Conservation (phyloP, 495 filamentous ascomycete genomes). For the Platismatia glauca region DNA sequence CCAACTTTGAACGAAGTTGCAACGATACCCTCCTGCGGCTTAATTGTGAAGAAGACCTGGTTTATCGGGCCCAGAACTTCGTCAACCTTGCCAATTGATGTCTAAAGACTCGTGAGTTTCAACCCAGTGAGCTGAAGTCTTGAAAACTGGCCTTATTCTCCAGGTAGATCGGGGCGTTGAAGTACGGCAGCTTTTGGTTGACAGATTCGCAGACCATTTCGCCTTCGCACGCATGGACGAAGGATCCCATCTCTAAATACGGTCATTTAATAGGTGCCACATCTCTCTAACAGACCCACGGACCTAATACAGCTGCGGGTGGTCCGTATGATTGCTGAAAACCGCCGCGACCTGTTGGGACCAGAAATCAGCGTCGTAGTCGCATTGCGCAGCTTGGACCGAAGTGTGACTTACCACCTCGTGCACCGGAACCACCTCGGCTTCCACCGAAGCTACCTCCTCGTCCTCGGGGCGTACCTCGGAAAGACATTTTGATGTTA, state of each 20-base stretch:
- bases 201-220: constrained; percentile 91
- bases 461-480: constrained; percentile 35
- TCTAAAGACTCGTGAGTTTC: constrained; percentile 29
- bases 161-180: constrained; percentile 97
- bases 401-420: constrained; percentile 23
- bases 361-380: background rate
- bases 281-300: constrained; percentile 11
- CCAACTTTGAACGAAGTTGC: constrained; percentile 88
- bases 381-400: background rate
- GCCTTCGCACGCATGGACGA: constrained; percentile 89
- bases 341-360: constrained; percentile 47
- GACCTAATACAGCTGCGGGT: constrained; percentile 58
- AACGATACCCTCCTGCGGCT: constrained; percentile 90
- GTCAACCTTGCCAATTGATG: constrained; percentile 51
- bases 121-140: background rate
- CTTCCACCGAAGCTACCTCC: constrained; percentile 40
- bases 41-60: constrained; percentile 96
- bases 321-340: constrained; percentile 58
- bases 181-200: constrained; percentile 95
- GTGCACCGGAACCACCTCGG: constrained; percentile 42
- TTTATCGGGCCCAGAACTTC: constrained; percentile 83
- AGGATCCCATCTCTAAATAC: constrained; percentile 72
- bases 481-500: constrained; percentile 40
- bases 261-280: constrained; percentile 24
- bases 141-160: constrained; percentile 74